These are phyloP conservation scores for Paratinospora sagittata DNA, from an alignment of 164 flowering plant species.

Conservation along the genomic window DNA sequence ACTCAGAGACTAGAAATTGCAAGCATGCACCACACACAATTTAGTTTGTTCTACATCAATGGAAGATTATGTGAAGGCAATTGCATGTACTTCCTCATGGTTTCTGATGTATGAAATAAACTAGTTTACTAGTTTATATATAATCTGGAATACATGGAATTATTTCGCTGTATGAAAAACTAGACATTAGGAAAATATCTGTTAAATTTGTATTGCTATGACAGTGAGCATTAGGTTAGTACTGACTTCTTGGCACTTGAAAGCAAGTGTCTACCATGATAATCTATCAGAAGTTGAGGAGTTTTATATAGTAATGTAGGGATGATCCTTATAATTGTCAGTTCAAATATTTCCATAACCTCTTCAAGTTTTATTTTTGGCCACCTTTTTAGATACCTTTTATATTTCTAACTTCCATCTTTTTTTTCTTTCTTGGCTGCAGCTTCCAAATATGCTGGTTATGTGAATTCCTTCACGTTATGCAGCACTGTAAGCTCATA, in stretches of 20 bases:
- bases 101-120: too few relatives aligned
- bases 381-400: neutral
- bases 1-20: neutral
- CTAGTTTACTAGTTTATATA: too few relatives aligned
- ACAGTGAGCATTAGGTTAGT: neutral
- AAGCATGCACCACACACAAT: too few relatives aligned
- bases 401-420: slow-evolving; percentile 3
- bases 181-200: too few relatives aligned
- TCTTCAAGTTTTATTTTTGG: too few relatives aligned
- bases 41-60: neutral
- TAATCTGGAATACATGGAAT: too few relatives aligned
- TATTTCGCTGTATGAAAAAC: too few relatives aligned
- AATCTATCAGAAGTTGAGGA: neutral
- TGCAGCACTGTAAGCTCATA: slow-evolving; percentile 79
- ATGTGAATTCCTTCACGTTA: slow-evolving; percentile 72
- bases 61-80: neutral
- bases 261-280: neutral
- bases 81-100: too few relatives aligned
- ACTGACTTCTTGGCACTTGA: neutral
- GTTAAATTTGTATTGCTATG: neutral
- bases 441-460: slow-evolving; percentile 98
- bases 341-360: too few relatives aligned
- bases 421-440: slow-evolving; percentile 28
- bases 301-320: neutral
- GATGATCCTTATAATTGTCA: neutral